Evolutionary conservation across 2,329 filamentous ascomycete genomes (phyloP), one percentile per base, ranked within the genome.

Genomic region (Botrytis deweyae): DNA sequence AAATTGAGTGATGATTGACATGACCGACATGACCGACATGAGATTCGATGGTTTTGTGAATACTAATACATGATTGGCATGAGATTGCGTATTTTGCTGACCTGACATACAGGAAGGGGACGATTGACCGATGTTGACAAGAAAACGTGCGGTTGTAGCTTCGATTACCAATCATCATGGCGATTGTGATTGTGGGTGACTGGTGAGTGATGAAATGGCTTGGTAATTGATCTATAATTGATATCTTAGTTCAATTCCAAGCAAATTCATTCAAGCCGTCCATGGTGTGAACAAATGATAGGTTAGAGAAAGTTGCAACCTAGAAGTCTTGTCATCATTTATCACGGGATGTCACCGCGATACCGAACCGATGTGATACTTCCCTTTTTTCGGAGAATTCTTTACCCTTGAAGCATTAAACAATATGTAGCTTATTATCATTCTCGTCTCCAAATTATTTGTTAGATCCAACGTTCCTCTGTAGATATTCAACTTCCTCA

Each of bases 301-400:
- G 10, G 29, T 12, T 14, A 49, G 42, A 44, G 42, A 49, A 66
- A 33, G 63, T 66, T 66, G 63, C 18, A 66, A 66, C 63, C 42
- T 66, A 36, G 40, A 66, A 66, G 29, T 66, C 29, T 49, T 62
- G 59, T 62, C 59, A 66, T 49, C 63, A 16, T 36, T 25, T 25
- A n/a, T 67, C 64, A 67, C 64, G 44, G 64, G 64, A 52, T 52
- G 22, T 38, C 29, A 66, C 33, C 46, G 25, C 38, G 61, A 63
- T 42, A 63, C 38, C 38, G 38, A 64, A n/a, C 36, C 36, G 59
- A 63, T 63, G 33, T 63, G 36, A 63, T 22, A 61, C 58, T 33
- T 20, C 38, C 25, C 40, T 64, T 22, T 64, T 64, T n/a, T 29
- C 38, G 62, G 38, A 42, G 62, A 42, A 44, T 64, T 29, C 25